phyloP scores from a whole-genome alignment of 83 land plant species.

The Diphasiastrum complanatum region DNA sequence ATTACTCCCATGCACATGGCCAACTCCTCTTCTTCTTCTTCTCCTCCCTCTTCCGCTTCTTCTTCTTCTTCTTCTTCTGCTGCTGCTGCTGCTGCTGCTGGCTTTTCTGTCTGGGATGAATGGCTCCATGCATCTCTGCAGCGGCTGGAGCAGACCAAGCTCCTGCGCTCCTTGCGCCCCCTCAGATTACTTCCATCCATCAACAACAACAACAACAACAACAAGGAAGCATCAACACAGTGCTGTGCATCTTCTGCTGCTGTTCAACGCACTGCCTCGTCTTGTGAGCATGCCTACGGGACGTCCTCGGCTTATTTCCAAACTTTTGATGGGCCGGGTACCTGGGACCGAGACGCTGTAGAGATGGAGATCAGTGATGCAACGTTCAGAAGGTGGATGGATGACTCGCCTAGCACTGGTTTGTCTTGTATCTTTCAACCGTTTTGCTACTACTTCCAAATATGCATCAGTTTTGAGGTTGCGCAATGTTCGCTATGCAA shows the following conservation, averaged over 20 bases:
- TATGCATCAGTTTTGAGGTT: too few species aligned
- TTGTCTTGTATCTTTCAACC: slow-evolving; percentile 3
- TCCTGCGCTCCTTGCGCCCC: slow-evolving; percentile 59
- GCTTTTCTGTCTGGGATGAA: slow-evolving; percentile 28
- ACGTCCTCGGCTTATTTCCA: slow-evolving; percentile 11
- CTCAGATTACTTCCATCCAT: slow-evolving; percentile 5
- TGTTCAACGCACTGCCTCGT: background rate
- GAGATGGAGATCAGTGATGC: slow-evolving; percentile 47
- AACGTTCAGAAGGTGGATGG: slow-evolving; percentile 56
- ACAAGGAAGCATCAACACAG: background rate
- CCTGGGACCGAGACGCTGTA: slow-evolving; percentile 70
- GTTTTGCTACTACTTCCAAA: too few species aligned
- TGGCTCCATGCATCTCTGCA: slow-evolving; percentile 51
- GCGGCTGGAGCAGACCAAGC: slow-evolving; percentile 28
- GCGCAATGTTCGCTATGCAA: too few species aligned
- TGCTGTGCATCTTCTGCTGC: background rate
- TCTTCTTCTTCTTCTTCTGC: background rate
- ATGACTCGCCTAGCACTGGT: slow-evolving; percentile 47
- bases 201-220: background rate
- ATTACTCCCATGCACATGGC: too few species aligned
- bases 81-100: background rate
- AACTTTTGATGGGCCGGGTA: slow-evolving; percentile 46
- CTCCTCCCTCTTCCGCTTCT: slow-evolving; percentile 1
- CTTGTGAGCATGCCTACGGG: background rate
- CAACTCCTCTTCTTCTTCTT: background rate